A percentile compares a stretch with the other conserved stretches of the same genome.
These are phyloP conservation scores for Thalassiosira mediterranea DNA, from an alignment of 352 stramenopile species.

Conservation along the genomic window DNA sequence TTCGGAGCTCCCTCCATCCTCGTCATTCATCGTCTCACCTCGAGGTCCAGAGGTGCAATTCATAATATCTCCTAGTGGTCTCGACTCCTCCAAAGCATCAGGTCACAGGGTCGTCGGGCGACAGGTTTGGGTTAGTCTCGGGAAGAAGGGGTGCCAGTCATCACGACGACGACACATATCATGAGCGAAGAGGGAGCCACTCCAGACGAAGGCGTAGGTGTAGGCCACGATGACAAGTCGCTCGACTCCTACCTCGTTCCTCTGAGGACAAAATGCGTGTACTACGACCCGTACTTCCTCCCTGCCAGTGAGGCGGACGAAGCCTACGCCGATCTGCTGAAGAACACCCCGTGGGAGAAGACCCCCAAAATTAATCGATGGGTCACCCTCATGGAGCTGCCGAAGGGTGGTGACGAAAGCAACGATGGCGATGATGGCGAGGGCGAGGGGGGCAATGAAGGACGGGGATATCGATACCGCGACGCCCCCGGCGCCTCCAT, in stretches of 20 bases:
- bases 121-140: too few relatives aligned
- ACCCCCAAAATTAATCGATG: constrained; percentile 77
- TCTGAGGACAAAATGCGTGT: constrained; percentile 62
- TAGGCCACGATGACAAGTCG: too few relatives aligned
- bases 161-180: too few relatives aligned
- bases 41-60: too few relatives aligned
- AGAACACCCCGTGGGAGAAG: constrained; percentile 67
- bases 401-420: constrained; percentile 9
- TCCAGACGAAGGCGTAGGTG: too few relatives aligned
- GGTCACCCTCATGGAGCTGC: constrained; percentile 64
- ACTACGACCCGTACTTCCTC: constrained; percentile 64
- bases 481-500: constrained; percentile 57
- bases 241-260: constrained; percentile 43
- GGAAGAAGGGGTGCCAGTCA: too few relatives aligned
- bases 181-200: too few relatives aligned
- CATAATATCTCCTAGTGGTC: too few relatives aligned
- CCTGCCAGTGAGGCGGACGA: constrained; percentile 26
- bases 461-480: constrained; percentile 60
- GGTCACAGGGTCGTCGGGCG: too few relatives aligned
- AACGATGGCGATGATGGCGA: background rate
- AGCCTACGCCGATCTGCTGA: constrained; percentile 55
- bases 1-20: too few relatives aligned
- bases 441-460: constrained; percentile 6
- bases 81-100: too few relatives aligned
- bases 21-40: too few relatives aligned